Evolutionary conservation across 495 filamentous ascomycete genomes (phyloP).

Genomic region (Hyaloscypha hepaticicola): DNA sequence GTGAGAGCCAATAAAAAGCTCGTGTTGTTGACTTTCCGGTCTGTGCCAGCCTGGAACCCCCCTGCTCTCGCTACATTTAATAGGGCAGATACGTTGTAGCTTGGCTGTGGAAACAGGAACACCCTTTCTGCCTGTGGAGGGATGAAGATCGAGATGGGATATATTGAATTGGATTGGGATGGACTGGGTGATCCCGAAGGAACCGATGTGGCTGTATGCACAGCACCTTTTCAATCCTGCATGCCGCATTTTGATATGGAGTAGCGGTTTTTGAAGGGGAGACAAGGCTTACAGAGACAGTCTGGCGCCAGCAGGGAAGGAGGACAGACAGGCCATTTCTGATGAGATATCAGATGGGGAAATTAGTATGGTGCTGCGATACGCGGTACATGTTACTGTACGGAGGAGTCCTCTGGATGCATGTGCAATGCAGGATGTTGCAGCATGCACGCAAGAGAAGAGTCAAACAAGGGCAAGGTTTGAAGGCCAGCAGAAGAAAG

Average conservation of each 20-base stretch:
- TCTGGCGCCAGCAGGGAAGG: neutral
- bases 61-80: no score
- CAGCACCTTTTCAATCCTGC: conserved; percentile 4
- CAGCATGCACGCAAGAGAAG: neutral
- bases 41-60: neutral
- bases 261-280: neutral
- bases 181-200: neutral
- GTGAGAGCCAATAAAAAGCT: neutral
- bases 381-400: neutral
- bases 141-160: neutral
- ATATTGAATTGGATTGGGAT: neutral
- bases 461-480: neutral
- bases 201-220: conserved; percentile 16
- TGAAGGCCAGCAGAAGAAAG: neutral
- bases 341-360: neutral
- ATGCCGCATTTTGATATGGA: neutral
- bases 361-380: neutral
- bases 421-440: neutral
- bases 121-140: no score
- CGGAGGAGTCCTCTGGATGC: no score
- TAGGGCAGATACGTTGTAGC: no score
- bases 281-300: neutral
- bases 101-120: neutral
- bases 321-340: neutral
- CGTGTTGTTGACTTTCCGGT: neutral